phyloP scores from a whole-genome alignment of 768 basidiomycete genomes.

The Boletus tylopilopsis region DNA sequence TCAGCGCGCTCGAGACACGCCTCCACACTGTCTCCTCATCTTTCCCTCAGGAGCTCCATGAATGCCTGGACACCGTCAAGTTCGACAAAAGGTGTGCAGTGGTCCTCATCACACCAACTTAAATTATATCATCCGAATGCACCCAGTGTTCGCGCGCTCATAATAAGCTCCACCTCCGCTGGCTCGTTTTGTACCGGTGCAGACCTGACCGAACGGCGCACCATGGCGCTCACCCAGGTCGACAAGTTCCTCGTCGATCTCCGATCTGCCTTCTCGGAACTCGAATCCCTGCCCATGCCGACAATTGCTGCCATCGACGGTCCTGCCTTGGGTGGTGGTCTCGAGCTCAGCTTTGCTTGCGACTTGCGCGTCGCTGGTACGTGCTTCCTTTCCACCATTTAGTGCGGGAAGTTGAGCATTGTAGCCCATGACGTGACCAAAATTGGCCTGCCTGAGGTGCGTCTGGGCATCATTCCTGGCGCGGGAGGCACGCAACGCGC shows the following conservation, averaged over 20 bases:
- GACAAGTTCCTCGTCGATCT: slow-evolving; percentile 74
- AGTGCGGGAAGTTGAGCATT: background rate
- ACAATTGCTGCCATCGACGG: slow-evolving; percentile 93
- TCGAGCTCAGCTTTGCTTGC: slow-evolving; percentile 84
- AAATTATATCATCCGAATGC: background rate
- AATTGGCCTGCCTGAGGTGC: slow-evolving; percentile 82
- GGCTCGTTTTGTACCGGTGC: slow-evolving; percentile 91
- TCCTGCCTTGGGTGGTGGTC: slow-evolving; percentile 88
- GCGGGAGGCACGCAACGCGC: slow-evolving; percentile 87
- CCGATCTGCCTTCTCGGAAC: slow-evolving; percentile 61
- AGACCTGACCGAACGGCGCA: slow-evolving; percentile 80
- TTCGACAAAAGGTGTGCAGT: slow-evolving; percentile 58
- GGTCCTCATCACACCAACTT: background rate
- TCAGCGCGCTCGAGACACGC: slow-evolving; percentile 24
- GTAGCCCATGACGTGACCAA: slow-evolving; percentile 68
- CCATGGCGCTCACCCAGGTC: slow-evolving; percentile 74
- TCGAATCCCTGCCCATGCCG: slow-evolving; percentile 84
- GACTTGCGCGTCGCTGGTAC: slow-evolving; percentile 87
- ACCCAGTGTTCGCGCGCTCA: slow-evolving; percentile 67
- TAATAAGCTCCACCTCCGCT: slow-evolving; percentile 75
- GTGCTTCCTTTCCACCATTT: slow-evolving; percentile 14
- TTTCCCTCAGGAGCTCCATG: slow-evolving; percentile 58
- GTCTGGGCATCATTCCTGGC: slow-evolving; percentile 83
- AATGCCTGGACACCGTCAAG: slow-evolving; percentile 61
- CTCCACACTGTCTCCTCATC: background rate